Conservation (phyloP, 2,329 filamentous ascomycete species). For the Truncatella angustata region DNA sequence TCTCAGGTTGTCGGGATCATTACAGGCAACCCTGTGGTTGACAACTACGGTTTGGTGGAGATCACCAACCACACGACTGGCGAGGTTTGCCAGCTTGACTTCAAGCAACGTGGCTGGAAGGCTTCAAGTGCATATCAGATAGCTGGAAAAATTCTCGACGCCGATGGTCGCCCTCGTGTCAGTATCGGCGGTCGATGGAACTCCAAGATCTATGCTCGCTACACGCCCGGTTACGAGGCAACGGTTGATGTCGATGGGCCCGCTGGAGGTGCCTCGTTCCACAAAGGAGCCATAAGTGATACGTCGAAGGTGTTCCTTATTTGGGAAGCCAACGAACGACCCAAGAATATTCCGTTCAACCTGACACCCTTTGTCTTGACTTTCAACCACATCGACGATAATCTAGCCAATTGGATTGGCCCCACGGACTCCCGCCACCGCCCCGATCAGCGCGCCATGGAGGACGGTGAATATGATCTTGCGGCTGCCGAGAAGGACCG, state of each 20-base stretch:
- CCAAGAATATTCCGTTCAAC: conserved; percentile 89
- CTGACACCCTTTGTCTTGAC: conserved; percentile 94
- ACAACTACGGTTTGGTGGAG: conserved; percentile 97
- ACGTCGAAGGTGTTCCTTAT: conserved; percentile 81
- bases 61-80: conserved; percentile 97
- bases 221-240: conserved; percentile 87
- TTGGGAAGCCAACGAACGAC: conserved; percentile 84
- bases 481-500: conserved; percentile 93
- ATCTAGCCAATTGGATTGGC: conserved; percentile 72
- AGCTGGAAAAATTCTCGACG: conserved; percentile 79
- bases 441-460: conserved; percentile 96
- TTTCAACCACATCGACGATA: conserved; percentile 87
- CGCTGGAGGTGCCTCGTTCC: conserved; percentile 36
- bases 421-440: conserved; percentile 92
- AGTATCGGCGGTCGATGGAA: conserved; percentile 96
- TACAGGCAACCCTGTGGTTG: conserved; percentile 92
- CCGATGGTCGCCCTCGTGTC: conserved; percentile 77
- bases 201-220: conserved; percentile 90
- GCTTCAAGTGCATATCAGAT: conserved; percentile 88
- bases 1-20: conserved; percentile 98
- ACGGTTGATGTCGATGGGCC: conserved; percentile 64
- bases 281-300: conserved; percentile 55
- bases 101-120: conserved; percentile 96
- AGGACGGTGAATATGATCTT: conserved; percentile 94
- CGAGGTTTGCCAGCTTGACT: conserved; percentile 84